Conservation (phyloP, 805 yeast genomes). For the Myxozyma sirexii region DNA sequence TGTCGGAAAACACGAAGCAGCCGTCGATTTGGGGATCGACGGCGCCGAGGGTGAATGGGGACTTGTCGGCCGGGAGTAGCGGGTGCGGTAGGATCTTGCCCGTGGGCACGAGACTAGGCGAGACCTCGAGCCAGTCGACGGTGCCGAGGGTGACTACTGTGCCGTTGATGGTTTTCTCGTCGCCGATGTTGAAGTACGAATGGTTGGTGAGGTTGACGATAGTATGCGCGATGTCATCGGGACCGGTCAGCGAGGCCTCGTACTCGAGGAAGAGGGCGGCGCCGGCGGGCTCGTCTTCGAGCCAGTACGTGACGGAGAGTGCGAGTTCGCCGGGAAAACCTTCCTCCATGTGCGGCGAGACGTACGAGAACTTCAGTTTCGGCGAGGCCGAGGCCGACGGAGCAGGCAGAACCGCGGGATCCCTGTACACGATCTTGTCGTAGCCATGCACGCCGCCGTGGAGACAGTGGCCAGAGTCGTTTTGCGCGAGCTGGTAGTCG, state of each 20-base stretch:
- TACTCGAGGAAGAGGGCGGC: slow-evolving; percentile 54
- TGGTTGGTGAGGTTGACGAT: slow-evolving; percentile 64
- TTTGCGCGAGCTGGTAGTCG: slow-evolving; percentile 48
- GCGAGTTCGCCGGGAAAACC: slow-evolving; percentile 65
- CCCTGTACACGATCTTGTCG: slow-evolving; percentile 54
- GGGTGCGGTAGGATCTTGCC: slow-evolving; percentile 47
- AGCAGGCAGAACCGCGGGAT: slow-evolving; percentile 51
- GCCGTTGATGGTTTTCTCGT: slow-evolving; percentile 43
- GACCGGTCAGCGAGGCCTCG: slow-evolving; percentile 45
- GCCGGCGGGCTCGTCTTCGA: slow-evolving; percentile 42
- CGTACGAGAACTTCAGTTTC: slow-evolving; percentile 45
- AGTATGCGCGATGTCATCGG: slow-evolving; percentile 48
- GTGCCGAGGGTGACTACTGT: slow-evolving; percentile 48
- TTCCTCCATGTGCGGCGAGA: slow-evolving; percentile 53
- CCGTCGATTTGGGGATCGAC: slow-evolving; percentile 51
- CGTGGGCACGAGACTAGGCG: slow-evolving; percentile 50
- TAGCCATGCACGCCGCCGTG: slow-evolving; percentile 62
- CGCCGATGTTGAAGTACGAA: slow-evolving; percentile 55
- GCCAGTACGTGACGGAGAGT: slow-evolving; percentile 51
- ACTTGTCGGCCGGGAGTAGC: slow-evolving; percentile 34
- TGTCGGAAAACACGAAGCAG: slow-evolving; percentile 49
- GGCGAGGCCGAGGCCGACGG: slow-evolving; percentile 42
- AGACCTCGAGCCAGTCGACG: slow-evolving; percentile 50
- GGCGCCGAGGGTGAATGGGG: slow-evolving; percentile 39
- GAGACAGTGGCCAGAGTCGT: slow-evolving; percentile 50